A percentile compares a stretch with the other conserved stretches of the same genome.
phyloP scores from a whole-genome alignment of 2,329 filamentous ascomycete genomes.

The Colletotrichum ledebouriae region DNA sequence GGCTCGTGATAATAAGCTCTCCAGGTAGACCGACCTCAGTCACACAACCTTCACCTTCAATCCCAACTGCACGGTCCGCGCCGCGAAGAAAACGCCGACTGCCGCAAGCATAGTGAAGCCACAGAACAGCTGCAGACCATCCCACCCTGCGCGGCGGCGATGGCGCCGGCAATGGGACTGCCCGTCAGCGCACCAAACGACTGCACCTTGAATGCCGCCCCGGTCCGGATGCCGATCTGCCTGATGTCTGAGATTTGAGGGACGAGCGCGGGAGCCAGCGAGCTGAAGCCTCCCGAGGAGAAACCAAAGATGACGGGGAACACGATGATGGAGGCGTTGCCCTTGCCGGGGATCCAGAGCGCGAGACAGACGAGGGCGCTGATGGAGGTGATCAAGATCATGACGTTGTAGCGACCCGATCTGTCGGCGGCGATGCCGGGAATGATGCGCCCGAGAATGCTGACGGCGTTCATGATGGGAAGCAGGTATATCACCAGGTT shows the following conservation, averaged over 20 bases:
- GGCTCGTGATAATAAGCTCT: too few species aligned
- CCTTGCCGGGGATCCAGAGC: slow-evolving; percentile 63
- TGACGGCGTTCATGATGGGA: slow-evolving; percentile 69
- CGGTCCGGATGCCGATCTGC: slow-evolving; percentile 77
- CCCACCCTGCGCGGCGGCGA: slow-evolving; percentile 66
- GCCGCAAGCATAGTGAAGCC: slow-evolving; percentile 63
- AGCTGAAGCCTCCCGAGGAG: slow-evolving; percentile 75
- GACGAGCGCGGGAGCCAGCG: slow-evolving; percentile 72
- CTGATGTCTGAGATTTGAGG: slow-evolving; percentile 79
- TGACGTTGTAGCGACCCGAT: slow-evolving; percentile 61
- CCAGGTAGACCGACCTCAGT: background rate
- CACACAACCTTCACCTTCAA: slow-evolving; percentile 51
- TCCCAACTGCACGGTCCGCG: slow-evolving; percentile 54
- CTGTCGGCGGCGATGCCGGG: slow-evolving; percentile 63
- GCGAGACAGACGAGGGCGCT: slow-evolving; percentile 60
- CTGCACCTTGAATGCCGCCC: slow-evolving; percentile 72
- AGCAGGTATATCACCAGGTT: slow-evolving; percentile 61
- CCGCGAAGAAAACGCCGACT: slow-evolving; percentile 47
- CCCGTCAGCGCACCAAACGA: slow-evolving; percentile 76
- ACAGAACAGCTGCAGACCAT: slow-evolving; percentile 74
- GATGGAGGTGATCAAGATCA: slow-evolving; percentile 65
- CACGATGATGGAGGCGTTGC: slow-evolving; percentile 70
- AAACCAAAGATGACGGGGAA: slow-evolving; percentile 80
- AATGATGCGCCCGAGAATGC: slow-evolving; percentile 65
- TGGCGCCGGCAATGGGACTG: slow-evolving; percentile 75